Evolutionary conservation across 1,139 yeast species (phyloP), one percentile per base, ranked within the genome.

Genomic region (Hanseniaspora gamundiae): DNA sequence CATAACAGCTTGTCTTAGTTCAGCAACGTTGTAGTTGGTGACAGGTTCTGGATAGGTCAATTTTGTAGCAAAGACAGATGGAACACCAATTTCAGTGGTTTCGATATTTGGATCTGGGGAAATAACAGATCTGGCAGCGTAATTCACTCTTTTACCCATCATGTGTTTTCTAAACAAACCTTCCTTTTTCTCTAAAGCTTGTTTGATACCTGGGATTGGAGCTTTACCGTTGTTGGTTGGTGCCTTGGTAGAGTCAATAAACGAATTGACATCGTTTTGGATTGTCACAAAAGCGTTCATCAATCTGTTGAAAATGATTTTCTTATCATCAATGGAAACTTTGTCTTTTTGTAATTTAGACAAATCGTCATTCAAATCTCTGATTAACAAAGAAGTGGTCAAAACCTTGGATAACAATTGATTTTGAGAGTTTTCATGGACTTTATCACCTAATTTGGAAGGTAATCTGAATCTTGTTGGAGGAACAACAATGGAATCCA

Each of bases 141-240:
- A 88, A 63, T 93, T 93, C 48, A 93, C 99, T 70, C 99, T 86
- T 72, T 93, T 93, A 64, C 99, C 99, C 98, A 93, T 93, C 98
- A 93, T 91, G 60, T 93, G 95, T 64, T 88, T 91, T 71, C 99
- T 80, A 71, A 91, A 91, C 54, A 91, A 73, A 63, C 99, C 99
- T 68, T 93, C 98, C 64, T 93, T 93, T 80, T 93, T 91, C 68
- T 93, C 99, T 58, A 93, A 71, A 4, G 95, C 95, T 70, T 93
- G 98, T 64, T 93, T 91, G 56, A 93, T 78, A 69, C 99, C 99
- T 2, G 99, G 98, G 42, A 76, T 74, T 38, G 95, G 88, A 24
- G 76, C 64, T 52, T 76, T 78, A 39, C 79, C 78, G 46, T 68
- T 67, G 29, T 67, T 67, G 51, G 75, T 73, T 63, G 83, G 94